Evolutionary conservation across 352 stramenopile genomes (phyloP).

Genomic region (Thalassiosira exigua): DNA sequence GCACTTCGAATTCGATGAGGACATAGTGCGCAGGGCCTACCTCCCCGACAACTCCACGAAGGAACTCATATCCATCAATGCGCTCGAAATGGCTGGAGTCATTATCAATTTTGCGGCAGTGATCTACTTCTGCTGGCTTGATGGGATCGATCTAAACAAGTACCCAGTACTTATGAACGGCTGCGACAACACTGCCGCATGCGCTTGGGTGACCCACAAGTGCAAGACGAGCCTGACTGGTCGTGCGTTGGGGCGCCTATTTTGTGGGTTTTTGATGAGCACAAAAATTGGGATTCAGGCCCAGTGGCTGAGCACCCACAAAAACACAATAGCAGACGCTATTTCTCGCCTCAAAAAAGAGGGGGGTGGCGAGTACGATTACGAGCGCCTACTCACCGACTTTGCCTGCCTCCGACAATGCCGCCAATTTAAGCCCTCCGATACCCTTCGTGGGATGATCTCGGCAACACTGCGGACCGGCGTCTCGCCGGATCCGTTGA

Average conservation of each 20-base stretch:
- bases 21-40: not conserved
- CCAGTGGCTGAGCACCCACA: constrained; percentile 21
- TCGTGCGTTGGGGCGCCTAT: constrained; percentile 13
- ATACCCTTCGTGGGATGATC: constrained; percentile 15
- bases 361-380: constrained; percentile 7
- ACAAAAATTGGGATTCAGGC: constrained; percentile 23
- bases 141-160: constrained; percentile 1
- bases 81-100: constrained; percentile 1
- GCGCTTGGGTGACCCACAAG: constrained; percentile 18
- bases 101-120: constrained; percentile 21
- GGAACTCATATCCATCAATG: constrained; percentile 13
- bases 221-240: constrained; percentile 18
- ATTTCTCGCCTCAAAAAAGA: constrained; percentile 25
- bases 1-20: constrained; percentile 1
- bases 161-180: constrained; percentile 14
- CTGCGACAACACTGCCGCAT: constrained; percentile 29
- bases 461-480: not conserved
- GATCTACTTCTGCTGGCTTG: constrained; percentile 3
- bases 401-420: not conserved
- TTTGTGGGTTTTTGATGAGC: constrained; percentile 24
- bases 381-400: not conserved
- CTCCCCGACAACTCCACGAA: not conserved
- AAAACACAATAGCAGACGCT: constrained; percentile 33
- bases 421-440: constrained; percentile 19
- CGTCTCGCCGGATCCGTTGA: constrained; percentile 13